A percentile compares a stretch with the other conserved stretches of the same genome.
phyloP scores from a whole-genome alignment of 2,329 filamentous ascomycete species.

The Scortechinia acanthostroma region DNA sequence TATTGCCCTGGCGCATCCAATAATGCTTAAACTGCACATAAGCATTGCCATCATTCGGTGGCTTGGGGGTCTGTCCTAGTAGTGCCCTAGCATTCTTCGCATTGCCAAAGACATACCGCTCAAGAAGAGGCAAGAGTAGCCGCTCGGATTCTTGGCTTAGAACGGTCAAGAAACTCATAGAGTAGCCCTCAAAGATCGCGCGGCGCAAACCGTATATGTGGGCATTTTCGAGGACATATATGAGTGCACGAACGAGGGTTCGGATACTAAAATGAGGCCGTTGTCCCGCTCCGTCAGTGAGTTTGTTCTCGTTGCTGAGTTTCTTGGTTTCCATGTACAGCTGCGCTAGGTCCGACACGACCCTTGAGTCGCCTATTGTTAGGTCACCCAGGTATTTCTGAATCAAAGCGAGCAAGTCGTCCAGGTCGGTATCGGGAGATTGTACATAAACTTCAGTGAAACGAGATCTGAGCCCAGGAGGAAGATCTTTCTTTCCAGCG shows the following conservation, averaged over 20 bases:
- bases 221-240: slow-evolving; percentile 79
- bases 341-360: slow-evolving; percentile 73
- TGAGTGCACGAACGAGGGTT: slow-evolving; percentile 82
- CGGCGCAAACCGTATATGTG: slow-evolving; percentile 78
- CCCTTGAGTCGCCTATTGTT: slow-evolving; percentile 64
- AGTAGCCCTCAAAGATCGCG: slow-evolving; percentile 88
- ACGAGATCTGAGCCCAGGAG: slow-evolving; percentile 77
- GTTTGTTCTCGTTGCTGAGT: slow-evolving; percentile 70
- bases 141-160: slow-evolving; percentile 76
- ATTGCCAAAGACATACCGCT: slow-evolving; percentile 70
- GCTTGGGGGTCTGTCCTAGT: slow-evolving; percentile 70
- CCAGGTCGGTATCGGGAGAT: slow-evolving; percentile 78
- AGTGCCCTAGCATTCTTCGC: slow-evolving; percentile 60
- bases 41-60: slow-evolving; percentile 66
- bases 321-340: slow-evolving; percentile 84
- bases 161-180: slow-evolving; percentile 93
- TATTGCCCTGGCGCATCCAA: slow-evolving; percentile 75
- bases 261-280: slow-evolving; percentile 94
- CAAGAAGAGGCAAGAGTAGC: slow-evolving; percentile 71
- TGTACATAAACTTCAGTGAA: slow-evolving; percentile 95
- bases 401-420: slow-evolving; percentile 82
- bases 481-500: slow-evolving; percentile 89
- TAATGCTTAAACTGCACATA: slow-evolving; percentile 85
- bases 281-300: slow-evolving; percentile 93
- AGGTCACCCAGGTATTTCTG: slow-evolving; percentile 76